These are phyloP conservation scores for Cryptosporidium canis DNA, from an alignment of 169 alveolate genomes.

Conservation along the genomic window DNA sequence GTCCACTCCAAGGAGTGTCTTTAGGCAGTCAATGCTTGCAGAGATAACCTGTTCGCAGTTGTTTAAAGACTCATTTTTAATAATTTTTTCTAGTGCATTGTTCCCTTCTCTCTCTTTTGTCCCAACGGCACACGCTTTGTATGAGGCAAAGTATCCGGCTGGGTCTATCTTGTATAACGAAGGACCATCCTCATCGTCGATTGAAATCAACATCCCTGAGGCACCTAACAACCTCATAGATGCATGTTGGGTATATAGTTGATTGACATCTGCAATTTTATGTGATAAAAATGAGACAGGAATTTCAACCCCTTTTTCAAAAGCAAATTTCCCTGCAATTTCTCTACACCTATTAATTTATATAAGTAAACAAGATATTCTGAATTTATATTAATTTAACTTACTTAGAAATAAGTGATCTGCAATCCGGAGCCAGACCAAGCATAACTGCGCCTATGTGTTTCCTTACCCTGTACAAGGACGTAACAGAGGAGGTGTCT, in stretches of 20 bases:
- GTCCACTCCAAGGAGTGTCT: conserved; percentile 77
- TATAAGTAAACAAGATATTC: too few relatives aligned
- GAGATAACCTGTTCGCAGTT: conserved; percentile 67
- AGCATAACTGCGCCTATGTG: conserved; percentile 85
- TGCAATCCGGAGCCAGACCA: conserved; percentile 86
- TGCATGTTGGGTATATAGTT: conserved; percentile 95
- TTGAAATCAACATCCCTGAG: conserved; percentile 90
- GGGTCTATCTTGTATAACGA: conserved; percentile 93
- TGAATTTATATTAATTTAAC: neutral
- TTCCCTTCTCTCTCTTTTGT: conserved; percentile 91
- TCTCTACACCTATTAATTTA: conserved; percentile 77
- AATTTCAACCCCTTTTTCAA: conserved; percentile 90
- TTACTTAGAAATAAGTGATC: conserved; percentile 80
- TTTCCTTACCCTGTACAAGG: conserved; percentile 82
- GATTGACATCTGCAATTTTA: conserved; percentile 91
- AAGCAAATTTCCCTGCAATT: conserved; percentile 89
- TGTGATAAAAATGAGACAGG: conserved; percentile 92
- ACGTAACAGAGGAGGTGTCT: conserved; percentile 84
- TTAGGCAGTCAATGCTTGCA: conserved; percentile 41
- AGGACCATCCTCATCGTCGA: conserved; percentile 95
- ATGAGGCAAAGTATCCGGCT: conserved; percentile 95
- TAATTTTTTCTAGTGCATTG: conserved; percentile 84
- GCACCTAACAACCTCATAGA: conserved; percentile 88
- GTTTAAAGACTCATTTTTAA: conserved; percentile 63
- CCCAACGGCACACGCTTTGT: conserved; percentile 91